Conservation (phyloP, 1,139 yeast genomes). For the Meyerozyma guilliermondii region DNA sequence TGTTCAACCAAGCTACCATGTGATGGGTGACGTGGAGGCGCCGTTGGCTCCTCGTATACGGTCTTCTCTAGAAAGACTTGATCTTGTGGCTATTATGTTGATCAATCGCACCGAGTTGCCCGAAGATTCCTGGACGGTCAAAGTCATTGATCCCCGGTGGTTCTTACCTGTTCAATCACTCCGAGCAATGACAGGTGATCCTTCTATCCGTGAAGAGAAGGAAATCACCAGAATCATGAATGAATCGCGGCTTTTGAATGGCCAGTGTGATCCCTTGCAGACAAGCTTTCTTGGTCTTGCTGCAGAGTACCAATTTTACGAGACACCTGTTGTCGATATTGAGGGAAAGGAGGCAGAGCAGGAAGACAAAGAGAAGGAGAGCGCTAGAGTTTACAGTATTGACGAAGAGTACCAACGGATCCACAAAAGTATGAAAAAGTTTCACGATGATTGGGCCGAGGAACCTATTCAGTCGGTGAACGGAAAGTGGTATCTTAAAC, state of each 20-base stretch:
- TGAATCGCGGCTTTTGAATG: conserved; percentile 33
- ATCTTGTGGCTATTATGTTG: conserved; percentile 9
- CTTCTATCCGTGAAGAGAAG: conserved; percentile 27
- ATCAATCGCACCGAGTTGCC: conserved; percentile 27
- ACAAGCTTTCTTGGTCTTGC: conserved; percentile 46
- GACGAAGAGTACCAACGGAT: conserved; percentile 37
- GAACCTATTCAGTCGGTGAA: conserved; percentile 9
- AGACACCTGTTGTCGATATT: conserved; percentile 19
- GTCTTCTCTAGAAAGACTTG: not conserved
- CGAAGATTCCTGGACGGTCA: conserved; percentile 57
- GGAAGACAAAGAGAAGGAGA: conserved; percentile 5
- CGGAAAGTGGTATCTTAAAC: conserved; percentile 8
- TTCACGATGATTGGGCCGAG: no score
- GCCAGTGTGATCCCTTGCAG: conserved; percentile 29
- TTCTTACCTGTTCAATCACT: conserved; percentile 49
- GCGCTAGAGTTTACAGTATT: conserved; percentile 20
- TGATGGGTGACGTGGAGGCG: no score
- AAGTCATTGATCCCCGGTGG: conserved; percentile 29
- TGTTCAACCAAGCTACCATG: no score
- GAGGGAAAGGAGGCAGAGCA: conserved; percentile 2
- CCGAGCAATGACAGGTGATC: conserved; percentile 44
- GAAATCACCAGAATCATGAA: conserved; percentile 22
- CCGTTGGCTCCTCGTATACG: not conserved
- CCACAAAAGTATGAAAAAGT: conserved; percentile 17
- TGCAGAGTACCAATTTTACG: conserved; percentile 36